A percentile compares a stretch with the other conserved stretches of the same genome.
Conservation (phyloP, 1,284 basidiomycete species). For the Marasmius oreades region DNA sequence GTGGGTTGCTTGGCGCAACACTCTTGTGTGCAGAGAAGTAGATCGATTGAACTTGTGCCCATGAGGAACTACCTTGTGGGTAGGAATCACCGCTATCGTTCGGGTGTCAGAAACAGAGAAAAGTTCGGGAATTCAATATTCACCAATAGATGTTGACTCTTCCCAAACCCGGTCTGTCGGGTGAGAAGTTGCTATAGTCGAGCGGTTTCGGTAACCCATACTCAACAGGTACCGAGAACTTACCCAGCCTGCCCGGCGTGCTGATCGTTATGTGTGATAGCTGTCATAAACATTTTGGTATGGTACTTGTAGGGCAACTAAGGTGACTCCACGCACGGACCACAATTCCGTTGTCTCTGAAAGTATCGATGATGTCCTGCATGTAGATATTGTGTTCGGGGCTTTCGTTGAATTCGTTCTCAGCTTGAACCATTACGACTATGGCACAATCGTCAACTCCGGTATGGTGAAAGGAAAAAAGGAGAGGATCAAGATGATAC, state of each 20-base stretch:
- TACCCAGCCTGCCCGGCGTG: constrained; percentile 37
- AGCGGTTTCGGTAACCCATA: neutral
- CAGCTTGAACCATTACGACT: constrained; percentile 57
- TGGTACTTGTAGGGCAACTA: neutral
- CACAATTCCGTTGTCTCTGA: constrained; percentile 42
- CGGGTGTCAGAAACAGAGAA: neutral
- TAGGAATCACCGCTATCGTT: constrained; percentile 43
- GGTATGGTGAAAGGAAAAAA: neutral
- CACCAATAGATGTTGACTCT: constrained; percentile 49
- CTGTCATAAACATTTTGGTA: constrained; percentile 21
- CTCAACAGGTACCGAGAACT: neutral
- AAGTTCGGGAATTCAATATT: neutral
- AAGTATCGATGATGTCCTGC: constrained; percentile 47
- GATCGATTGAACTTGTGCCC: constrained; percentile 44
- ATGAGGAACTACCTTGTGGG: constrained; percentile 41
- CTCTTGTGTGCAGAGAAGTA: constrained; percentile 42
- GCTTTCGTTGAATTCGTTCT: constrained; percentile 53
- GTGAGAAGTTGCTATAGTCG: constrained; percentile 35
- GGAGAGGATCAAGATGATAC: no score
- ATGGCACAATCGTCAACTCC: neutral
- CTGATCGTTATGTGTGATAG: constrained; percentile 46
- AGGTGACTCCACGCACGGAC: constrained; percentile 34
- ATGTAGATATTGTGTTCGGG: constrained; percentile 39
- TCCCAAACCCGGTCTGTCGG: constrained; percentile 38
- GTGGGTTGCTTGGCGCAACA: constrained; percentile 41